Conservation (phyloP, 2,329 filamentous ascomycete species). For the Hypoxylon sp. region DNA sequence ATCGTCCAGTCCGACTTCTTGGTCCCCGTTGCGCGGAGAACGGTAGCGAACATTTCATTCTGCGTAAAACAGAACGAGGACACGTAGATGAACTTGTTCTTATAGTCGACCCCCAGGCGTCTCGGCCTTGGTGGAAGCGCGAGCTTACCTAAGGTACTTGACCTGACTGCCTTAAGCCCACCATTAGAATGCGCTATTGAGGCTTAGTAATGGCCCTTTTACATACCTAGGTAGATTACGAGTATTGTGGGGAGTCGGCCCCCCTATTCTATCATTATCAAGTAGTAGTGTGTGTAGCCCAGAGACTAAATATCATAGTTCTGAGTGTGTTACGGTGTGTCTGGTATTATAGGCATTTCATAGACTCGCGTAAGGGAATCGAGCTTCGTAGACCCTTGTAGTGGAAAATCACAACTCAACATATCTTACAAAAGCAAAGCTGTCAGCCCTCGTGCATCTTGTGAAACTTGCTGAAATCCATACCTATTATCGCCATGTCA, state of each 20-base stretch:
- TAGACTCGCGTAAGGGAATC: too few relatives aligned
- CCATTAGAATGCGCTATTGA: neutral
- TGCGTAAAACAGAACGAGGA: constrained; percentile 70
- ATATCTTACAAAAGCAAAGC: too few relatives aligned
- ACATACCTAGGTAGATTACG: neutral
- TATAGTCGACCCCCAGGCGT: constrained; percentile 54
- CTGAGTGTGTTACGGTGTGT: neutral
- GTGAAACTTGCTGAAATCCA: too few relatives aligned
- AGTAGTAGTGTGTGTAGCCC: neutral
- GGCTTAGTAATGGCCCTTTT: neutral
- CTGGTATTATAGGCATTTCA: neutral
- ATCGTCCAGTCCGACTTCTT: constrained; percentile 72
- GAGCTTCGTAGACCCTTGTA: too few relatives aligned
- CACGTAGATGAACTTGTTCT: constrained; percentile 63
- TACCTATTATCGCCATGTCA: too few relatives aligned
- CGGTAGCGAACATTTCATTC: constrained; percentile 72
- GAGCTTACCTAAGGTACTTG: neutral
- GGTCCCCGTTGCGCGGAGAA: constrained; percentile 68
- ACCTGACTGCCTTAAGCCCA: neutral
- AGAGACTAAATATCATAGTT: too few relatives aligned
- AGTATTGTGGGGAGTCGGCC: neutral
- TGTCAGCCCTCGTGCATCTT: too few relatives aligned
- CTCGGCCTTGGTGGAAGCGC: constrained; percentile 37
- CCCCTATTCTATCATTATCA: neutral
- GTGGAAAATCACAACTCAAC: too few relatives aligned